Base-by-base conservation (phyloP, 2,329 filamentous ascomycete genomes). In the Clarireedia hainanense region DNA sequence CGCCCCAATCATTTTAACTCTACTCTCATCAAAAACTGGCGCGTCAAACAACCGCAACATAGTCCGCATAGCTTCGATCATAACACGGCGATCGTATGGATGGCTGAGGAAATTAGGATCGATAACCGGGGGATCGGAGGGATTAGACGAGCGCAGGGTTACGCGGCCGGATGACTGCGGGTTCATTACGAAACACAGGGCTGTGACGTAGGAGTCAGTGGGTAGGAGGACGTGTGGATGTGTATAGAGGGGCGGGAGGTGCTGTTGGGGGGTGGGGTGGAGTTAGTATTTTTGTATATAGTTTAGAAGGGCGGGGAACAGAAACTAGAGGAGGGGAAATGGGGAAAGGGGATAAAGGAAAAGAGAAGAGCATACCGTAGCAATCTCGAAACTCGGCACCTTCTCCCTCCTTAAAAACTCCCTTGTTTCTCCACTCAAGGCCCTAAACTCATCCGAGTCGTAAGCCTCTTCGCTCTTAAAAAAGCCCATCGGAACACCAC, bases 111-210 rank as follows among this genome's bases (percentile, higher is more conserved):
- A 67, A 17, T 82, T 80, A 70, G 83, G 85, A 48, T 74, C 72
- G 60, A 89, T 85, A 3, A 77, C 69, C 0, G 86, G 86, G 3
- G 76, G 71, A 52, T 87, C 83, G 1, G 79, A 78, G 0, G 86
- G 85, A 64, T 89, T 77, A 0, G 78, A 70, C 0, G 81, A 84
- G 23, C 73, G 73, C 4, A 90, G 77, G 2, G 70, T 77, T 3
- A 91, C 84, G 2, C 75, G 77, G 10, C 86, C 86, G 4, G 76
- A 83, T 69, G 64, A 74, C 64, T 83, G 78, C 1, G 76, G 72
- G 63, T 85, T 80, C 69, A 78, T 77, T 20, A 76, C 59, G 59
- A 80, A 79, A 0, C 76, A 71, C 0, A 74, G 57, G 4, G 79
- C 58, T 30, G 70, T 73, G 0, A 71, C 66, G 61, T 77, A 77